phyloP scores from a whole-genome alignment of 345 rosid species.

The Boechera divaricarpa region DNA sequence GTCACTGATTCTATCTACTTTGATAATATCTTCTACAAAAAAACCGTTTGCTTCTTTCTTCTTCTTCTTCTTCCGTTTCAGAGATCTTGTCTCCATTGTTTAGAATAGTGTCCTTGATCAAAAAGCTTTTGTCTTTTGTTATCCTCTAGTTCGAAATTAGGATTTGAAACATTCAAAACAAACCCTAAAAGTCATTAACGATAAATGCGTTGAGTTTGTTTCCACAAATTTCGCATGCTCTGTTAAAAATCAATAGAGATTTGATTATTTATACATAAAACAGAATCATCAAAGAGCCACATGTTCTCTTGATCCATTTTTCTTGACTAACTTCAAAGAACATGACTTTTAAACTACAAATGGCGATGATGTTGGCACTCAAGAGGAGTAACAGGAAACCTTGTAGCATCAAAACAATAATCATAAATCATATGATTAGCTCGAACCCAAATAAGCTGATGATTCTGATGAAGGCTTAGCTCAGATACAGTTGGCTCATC shows the following conservation, averaged over 20 bases:
- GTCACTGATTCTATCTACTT: slow-evolving; percentile 62
- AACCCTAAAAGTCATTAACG: slow-evolving; percentile 43
- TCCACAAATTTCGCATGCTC: slow-evolving; percentile 3
- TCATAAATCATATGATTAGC: slow-evolving; percentile 93
- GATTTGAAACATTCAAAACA: slow-evolving; percentile 70
- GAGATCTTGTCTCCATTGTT: slow-evolving; percentile 77
- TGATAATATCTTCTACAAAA: slow-evolving; percentile 19
- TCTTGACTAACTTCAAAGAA: background rate
- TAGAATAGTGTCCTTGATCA: background rate
- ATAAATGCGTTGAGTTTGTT: slow-evolving; percentile 52
- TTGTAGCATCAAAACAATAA: slow-evolving; percentile 70
- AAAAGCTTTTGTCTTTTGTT: background rate
- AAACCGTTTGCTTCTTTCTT: slow-evolving; percentile 15
- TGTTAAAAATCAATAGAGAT: slow-evolving; percentile 16
- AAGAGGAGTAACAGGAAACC: slow-evolving; percentile 79
- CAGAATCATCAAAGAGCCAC: slow-evolving; percentile 45
- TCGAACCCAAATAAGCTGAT: slow-evolving; percentile 93
- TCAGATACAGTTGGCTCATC: slow-evolving; percentile 80
- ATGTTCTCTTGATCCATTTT: slow-evolving; percentile 35
- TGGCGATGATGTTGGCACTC: slow-evolving; percentile 97
- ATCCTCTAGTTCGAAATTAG: slow-evolving; percentile 16
- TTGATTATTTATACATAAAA: slow-evolving; percentile 44
- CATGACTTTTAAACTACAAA: slow-evolving; percentile 36
- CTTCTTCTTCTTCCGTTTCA: slow-evolving; percentile 58
- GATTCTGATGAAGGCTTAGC: slow-evolving; percentile 84